Base-by-base conservation (phyloP, 2,329 filamentous ascomycete genomes). In the Chrysosporium keratinophilum region DNA sequence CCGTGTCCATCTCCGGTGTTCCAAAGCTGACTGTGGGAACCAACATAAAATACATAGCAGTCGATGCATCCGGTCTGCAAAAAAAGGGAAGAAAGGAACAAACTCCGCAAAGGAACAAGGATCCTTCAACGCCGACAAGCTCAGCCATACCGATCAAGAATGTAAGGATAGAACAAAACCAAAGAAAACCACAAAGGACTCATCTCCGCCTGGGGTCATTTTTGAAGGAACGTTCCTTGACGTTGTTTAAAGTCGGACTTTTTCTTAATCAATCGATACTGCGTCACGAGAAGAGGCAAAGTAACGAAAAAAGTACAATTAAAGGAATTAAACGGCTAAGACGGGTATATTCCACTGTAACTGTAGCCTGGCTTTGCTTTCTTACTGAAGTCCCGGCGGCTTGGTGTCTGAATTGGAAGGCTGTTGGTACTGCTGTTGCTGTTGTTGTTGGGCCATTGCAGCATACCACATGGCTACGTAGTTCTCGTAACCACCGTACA, bases 401-500 rank as follows among this genome's bases (percentile, higher is more conserved):
- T 61, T 61, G 46, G 61, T 59, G 47, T 64, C 60, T 51, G 54
- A 54, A 17, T 52, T 37, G 5, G 23, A 28, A 19, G 44, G 55
- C 7, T 42, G 37, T 33, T 51, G 55, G 11, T 40, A 28, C 39
- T 54, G 52, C 35, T 61, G 51, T 55, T 64, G 64, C 62, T 74
- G 71, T 60, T 77, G 73, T 64, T 79, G 77, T 63, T 77, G 73
- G 49, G 76, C 76, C 64, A 80, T 67, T 46, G 85, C 85, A 64
- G 87, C 83, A 71, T 88, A 90, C 87, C 87, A 93, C 62, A 90
- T 76, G 40, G 84, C 81, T 56, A 88, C 71, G 66, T 91, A 93
- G 61, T 84, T 84, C 62, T 89, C 79, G 69, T 91, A 91, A 57
- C 87, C 87, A 60, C 87, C 87, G 70, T 90, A 93, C 54, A 83